Base-by-base conservation (phyloP, 495 filamentous ascomycete genomes). In the Aspergillus bridgeri region DNA sequence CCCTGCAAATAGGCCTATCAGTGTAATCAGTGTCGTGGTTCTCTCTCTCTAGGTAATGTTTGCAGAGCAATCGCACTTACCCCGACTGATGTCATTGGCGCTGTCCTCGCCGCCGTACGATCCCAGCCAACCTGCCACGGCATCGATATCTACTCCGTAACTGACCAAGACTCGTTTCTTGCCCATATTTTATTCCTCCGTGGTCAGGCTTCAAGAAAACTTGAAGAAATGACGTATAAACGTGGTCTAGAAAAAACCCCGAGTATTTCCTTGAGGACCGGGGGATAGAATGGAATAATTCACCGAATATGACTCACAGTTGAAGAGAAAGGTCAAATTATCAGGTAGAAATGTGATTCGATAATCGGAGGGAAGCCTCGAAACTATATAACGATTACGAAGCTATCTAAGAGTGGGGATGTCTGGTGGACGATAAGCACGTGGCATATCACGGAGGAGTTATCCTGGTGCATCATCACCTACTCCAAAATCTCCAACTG, bases 31-130 rank as follows among this genome's bases (percentile, higher is more conserved):
- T 49, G 29, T 33, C 8, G 29, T 5, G 33, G 3, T 13, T 38
- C 33, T 38, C 2, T 38, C 7, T n/a, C n/a, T n/a, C n/a, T n/a
- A n/a, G n/a, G n/a, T 27, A 27, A 27, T 11, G 24, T 25, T 25
- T 22, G 17, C 21, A 23, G 22, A 23, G 42, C 7, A 47, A 42
- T 13, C 7, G 17, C 51, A 23, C 53, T 38, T 67, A 81, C 83
- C 82, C 72, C 85, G 75, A 63, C 79, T 82, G 58, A 90, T 89
- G 60, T 90, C 87, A 64, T 74, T 86, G 18, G 79, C 83, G 45
- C 80, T 85, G 67, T 89, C 85, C 69, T 89, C 81, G 42, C 87
- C 86, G n/a, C 84, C 84, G 67, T 90, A 89, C 5, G 81, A 84
- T 15, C 86, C 87, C 15, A 90, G 74, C 87, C 87, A 89, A 46